These are phyloP conservation scores for Picea sitchensis DNA, from an alignment of 75 land plant species.

Conservation along the genomic window DNA sequence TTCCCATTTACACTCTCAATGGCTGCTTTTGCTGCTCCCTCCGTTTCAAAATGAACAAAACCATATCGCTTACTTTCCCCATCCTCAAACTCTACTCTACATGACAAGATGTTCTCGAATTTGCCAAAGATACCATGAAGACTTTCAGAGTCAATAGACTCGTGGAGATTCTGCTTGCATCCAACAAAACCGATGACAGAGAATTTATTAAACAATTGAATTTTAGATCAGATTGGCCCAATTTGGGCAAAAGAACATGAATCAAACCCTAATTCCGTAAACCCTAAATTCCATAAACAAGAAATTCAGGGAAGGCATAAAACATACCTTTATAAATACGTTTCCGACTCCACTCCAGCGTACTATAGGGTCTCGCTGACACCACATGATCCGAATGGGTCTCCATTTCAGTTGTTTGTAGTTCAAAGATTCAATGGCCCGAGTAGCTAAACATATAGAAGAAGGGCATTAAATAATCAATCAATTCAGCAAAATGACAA, in stretches of 20 bases:
- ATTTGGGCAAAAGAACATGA: background rate
- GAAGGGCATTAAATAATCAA: background rate
- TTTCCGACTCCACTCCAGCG: slow-evolving; percentile 61
- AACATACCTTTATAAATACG: slow-evolving; percentile 59
- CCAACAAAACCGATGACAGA: background rate
- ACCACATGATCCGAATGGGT: slow-evolving; percentile 57
- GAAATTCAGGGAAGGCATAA: background rate
- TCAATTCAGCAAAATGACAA: background rate
- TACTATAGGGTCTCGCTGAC: slow-evolving; percentile 49
- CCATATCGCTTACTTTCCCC: slow-evolving; percentile 68
- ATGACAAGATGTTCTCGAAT: slow-evolving; percentile 57
- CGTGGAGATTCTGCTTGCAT: slow-evolving; percentile 45
- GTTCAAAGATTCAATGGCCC: slow-evolving; percentile 62
- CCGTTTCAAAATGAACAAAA: slow-evolving; percentile 69
- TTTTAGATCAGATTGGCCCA: background rate
- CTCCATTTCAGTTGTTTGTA: slow-evolving; percentile 51
- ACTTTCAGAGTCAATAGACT: slow-evolving; percentile 41
- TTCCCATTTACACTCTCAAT: slow-evolving; percentile 50
- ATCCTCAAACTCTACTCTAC: slow-evolving; percentile 50
- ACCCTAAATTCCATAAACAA: background rate
- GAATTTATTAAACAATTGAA: background rate
- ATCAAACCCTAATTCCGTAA: background rate
- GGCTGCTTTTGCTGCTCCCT: slow-evolving; percentile 49
- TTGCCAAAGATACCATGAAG: slow-evolving; percentile 43
- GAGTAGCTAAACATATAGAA: slow-evolving; percentile 32